phyloP scores from a whole-genome alignment of 345 rosid genomes.

The Corchorus olitorius region DNA sequence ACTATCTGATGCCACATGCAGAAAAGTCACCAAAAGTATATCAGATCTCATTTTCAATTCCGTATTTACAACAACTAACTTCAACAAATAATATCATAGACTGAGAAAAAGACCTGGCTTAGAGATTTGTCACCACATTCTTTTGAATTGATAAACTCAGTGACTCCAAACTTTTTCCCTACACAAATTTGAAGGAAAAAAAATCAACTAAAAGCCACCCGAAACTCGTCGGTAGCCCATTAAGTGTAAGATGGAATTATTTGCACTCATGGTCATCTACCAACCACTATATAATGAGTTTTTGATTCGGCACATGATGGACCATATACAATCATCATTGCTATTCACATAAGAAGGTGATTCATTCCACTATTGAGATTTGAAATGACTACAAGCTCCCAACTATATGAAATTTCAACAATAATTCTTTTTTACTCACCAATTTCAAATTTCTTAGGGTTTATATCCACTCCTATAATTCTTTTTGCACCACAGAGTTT shows the following conservation, averaged over 20 bases:
- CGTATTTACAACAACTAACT: too few species aligned
- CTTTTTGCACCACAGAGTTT: slow-evolving; percentile 73
- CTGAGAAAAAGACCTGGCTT: slow-evolving; percentile 53
- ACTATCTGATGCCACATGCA: not conserved
- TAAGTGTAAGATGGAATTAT: not conserved
- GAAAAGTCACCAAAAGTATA: not conserved
- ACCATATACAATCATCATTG: slow-evolving; percentile 7
- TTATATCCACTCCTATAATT: slow-evolving; percentile 78
- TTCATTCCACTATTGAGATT: not conserved
- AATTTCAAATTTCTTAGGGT: slow-evolving; percentile 61
- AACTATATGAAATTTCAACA: not conserved
- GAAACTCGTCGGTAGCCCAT: not conserved
- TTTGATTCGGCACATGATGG: not conserved
- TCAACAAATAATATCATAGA: not conserved
- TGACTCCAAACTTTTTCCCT: slow-evolving; percentile 75
- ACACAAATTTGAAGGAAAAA: slow-evolving; percentile 16
- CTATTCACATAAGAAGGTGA: not conserved
- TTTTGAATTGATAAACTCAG: slow-evolving; percentile 66
- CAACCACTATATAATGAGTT: too few species aligned
- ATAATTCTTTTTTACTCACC: slow-evolving; percentile 43
- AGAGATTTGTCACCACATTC: slow-evolving; percentile 47
- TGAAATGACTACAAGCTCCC: not conserved
- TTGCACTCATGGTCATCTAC: too few species aligned
- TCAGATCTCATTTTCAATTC: too few species aligned
- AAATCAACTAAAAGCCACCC: not conserved